Base-by-base conservation (phyloP, 2,329 filamentous ascomycete genomes). In the Cercospora sp. region DNA sequence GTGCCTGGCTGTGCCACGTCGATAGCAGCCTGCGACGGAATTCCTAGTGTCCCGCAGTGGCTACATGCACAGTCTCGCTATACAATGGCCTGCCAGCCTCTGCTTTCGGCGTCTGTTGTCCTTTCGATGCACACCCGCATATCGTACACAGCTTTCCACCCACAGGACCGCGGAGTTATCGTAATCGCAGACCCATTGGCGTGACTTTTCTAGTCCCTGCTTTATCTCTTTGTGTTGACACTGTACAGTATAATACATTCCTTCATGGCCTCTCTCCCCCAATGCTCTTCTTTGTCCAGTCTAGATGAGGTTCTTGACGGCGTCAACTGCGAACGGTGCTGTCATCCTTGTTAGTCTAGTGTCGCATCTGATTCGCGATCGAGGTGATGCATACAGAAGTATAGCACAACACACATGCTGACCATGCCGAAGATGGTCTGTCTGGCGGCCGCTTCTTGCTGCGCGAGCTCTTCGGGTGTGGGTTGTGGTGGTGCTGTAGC, bases 371-470 rank as follows among this genome's bases (percentile, higher is more conserved):
- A 8, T 8, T 30, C 13, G 26, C 5, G 12, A 21, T 37, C 9
- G 24, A 1, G 5, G 30, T 34, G 21, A 5, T 9, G 2, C 90
- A 66, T 88, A 95, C 92, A 92, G 69, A 95, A 82, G 79, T 94
- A 94, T 60, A 95, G 85, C 61, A 91, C 80, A 45, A 89, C 83
- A 71, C 89, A 89, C 16, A 88, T 88, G 45, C 87, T 85, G 65
- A 90, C 78, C 70, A 90, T 90, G 75, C 85, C 85, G 82, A 91
- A 88, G 73, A 94, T 83, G 61, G 89, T 90, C 74, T 85, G 84
- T 76, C 82, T 83, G 61, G 91, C 91, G 79, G 90, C 86, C 69
- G 84, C 83, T 84, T 94, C 91, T 79, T 89, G 85, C 62, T 75
- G 70, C 77, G 85, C 85, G 78, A 94, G 86, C 85, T 94, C 90